Evolutionary conservation across 331 rosid genomes (phyloP), one percentile per base, ranked within the genome.

Genomic region (Cydonia oblonga): DNA sequence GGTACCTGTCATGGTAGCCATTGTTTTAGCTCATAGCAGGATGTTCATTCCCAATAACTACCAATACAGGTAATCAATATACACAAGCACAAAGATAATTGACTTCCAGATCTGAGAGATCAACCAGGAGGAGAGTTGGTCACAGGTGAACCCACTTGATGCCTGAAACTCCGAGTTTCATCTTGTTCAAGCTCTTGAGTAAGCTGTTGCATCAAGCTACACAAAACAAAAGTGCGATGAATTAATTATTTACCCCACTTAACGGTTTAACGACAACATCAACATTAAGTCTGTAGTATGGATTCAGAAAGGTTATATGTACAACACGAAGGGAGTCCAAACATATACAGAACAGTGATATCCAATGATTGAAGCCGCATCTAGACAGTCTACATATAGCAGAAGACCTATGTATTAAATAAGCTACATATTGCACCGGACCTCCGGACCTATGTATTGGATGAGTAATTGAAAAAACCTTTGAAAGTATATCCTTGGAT

Each of bases 71-170:
- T n/a, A 75, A 20, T 46, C 67, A 12, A 33, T 8, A 57, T 3
- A 38, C 24, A 56, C 56, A 32, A 64, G 65, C 33, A 26, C 20
- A 79, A 19, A 11, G 58, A 60, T 46, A 30, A 19, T 15, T 22
- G 65, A 40, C 3, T 22, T 56, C 26, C 28, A 56, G 61, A 56
- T n/a, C 61, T 58, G 22, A 60, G 77, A 76, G 74, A 74, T 57
- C 69, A 82, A 92, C 98, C 98, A 4, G 97, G 96, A 69, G 98
- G 97, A 67, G 98, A 92, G 82, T 75, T 88, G 82, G 97, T 72
- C 30, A 88, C 9, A 19, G 98, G 98, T 16, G 97, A 92, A 81
- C 90, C 96, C 68, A 92, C 84, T 76, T 88, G 96, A 74, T 82
- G 87, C 52, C 87, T 81, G 81, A 90, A 90, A 82, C 78, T 83